Base-by-base conservation (phyloP, 495 filamentous ascomycete species). In the Polyplosphaeria fusca region DNA sequence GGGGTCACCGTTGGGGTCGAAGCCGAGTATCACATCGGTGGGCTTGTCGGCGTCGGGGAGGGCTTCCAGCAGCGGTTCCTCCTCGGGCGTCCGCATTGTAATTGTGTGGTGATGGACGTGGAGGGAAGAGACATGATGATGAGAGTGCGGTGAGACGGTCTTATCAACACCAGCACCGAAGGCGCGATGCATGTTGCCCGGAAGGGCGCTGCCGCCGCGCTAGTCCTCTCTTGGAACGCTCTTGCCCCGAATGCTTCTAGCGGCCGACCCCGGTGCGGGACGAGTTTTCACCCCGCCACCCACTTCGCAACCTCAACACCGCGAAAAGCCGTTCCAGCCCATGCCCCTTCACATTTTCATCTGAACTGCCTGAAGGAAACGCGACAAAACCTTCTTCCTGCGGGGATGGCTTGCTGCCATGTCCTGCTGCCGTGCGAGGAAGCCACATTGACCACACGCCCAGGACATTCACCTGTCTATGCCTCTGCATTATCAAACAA, bases 11-110 rank as follows among this genome's bases (percentile, higher is more conserved):
- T 59, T 45, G 7, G 39, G 43, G 39, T 49, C 42, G 24, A 55
- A 60, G 32, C 50, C 48, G 28, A 30, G 38, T 27, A 56, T 25
- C 51, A 45, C 43, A 61, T 60, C 57, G 43, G 40, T 43, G 18
- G 9, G 18, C 40, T 43, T 43, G 7, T 35, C 30, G n/a, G n/a
- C 30, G n/a, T 9, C 30, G n/a, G 30, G 30, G 30, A 35, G 30
- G 30, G 30, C 7, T 7, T 7, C 30, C 9, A 35, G 30, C 30
- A 35, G n/a, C 7, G 30, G 30, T n/a, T 35, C 30, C 30, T 35
- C 30, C n/a, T 35, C 30, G 7, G 30, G 30, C n/a, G n/a, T n/a
- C n/a, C 7, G 9, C 30, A 35, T 9, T n/a, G 30, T 9, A 7
- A 35, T 35, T n/a, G 30, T 35, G 30, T 35, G 9, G 9, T 35